Conservation (phyloP, 192 early-diverging fungal species). For the Linnemannia elongata region DNA sequence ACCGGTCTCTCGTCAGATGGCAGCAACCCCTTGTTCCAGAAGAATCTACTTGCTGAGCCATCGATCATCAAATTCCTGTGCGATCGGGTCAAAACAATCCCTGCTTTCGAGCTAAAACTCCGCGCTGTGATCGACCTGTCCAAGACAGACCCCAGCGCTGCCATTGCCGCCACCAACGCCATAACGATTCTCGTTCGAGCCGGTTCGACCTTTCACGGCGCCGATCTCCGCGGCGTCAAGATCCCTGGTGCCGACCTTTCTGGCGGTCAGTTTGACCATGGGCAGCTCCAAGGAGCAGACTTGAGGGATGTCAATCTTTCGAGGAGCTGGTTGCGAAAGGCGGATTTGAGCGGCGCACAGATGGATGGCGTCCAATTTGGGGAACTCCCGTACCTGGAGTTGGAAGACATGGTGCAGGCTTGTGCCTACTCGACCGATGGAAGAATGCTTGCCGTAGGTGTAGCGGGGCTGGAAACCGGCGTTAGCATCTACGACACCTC, state of each 20-base stretch:
- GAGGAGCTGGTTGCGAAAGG: constrained; percentile 1
- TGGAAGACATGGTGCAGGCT: neutral
- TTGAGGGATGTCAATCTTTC: neutral
- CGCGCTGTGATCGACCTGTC: neutral
- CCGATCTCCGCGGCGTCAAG: neutral
- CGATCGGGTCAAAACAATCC: neutral
- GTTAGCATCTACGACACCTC: constrained; percentile 5
- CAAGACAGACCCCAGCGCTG: neutral
- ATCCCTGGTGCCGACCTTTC: neutral
- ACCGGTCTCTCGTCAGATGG: neutral
- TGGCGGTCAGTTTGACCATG: neutral
- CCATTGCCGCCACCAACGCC: neutral
- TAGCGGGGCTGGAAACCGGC: neutral
- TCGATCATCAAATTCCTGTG: neutral
- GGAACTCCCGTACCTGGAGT: constrained; percentile 6
- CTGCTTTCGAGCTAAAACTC: neutral
- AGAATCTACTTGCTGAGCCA: neutral
- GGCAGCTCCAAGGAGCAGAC: constrained; percentile 5
- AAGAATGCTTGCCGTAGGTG: neutral
- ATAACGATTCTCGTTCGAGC: neutral
- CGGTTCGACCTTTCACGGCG: neutral
- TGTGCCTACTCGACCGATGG: constrained; percentile 19
- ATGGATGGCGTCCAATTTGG: neutral
- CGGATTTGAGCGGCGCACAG: neutral
- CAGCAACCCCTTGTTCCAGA: neutral